These are phyloP conservation scores for Ophiostoma angusticollis DNA, from an alignment of 2,329 filamentous ascomycete genomes.

Conservation along the genomic window DNA sequence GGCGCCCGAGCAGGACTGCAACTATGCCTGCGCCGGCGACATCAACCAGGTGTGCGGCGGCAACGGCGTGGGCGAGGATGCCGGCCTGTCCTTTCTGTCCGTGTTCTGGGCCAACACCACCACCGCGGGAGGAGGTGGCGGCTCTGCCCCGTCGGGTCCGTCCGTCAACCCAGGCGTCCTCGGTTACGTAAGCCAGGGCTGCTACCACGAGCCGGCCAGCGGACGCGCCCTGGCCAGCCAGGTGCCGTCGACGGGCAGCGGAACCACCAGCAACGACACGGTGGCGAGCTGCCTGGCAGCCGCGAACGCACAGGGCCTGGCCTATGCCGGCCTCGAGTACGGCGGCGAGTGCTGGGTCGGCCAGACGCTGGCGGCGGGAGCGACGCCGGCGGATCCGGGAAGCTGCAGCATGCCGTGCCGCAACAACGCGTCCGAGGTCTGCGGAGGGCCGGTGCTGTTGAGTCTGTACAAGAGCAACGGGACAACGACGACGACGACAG, in stretches of 20 bases:
- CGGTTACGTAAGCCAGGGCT: constrained; percentile 23
- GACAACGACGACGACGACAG: constrained; percentile 3
- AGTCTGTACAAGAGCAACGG: constrained; percentile 14
- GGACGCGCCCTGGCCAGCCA: constrained; percentile 14
- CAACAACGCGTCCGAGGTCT: constrained; percentile 13
- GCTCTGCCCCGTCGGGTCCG: constrained; percentile 16
- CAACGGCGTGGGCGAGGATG: constrained; percentile 25
- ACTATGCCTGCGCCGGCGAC: constrained; percentile 37
- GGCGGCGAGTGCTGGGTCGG: constrained; percentile 15
- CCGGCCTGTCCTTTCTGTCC: constrained; percentile 31
- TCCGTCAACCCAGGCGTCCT: constrained; percentile 24
- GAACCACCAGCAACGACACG: constrained; percentile 13
- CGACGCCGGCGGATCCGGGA: constrained; percentile 9
- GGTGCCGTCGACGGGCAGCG: neutral
- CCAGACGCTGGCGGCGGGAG: constrained; percentile 4
- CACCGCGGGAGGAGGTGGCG: no score
- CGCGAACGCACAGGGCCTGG: constrained; percentile 13
- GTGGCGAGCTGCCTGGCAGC: constrained; percentile 16
- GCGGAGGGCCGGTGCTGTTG: constrained; percentile 12
- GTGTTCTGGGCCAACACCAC: constrained; percentile 27
- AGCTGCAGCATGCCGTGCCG: constrained; percentile 21
- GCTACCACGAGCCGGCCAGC: constrained; percentile 20
- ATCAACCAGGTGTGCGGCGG: constrained; percentile 41
- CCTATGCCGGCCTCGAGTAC: constrained; percentile 23
- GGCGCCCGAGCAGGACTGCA: constrained; percentile 35